Base-by-base conservation (phyloP, 2,329 filamentous ascomycete species). In the Arthrobotrys sphaeroides region DNA sequence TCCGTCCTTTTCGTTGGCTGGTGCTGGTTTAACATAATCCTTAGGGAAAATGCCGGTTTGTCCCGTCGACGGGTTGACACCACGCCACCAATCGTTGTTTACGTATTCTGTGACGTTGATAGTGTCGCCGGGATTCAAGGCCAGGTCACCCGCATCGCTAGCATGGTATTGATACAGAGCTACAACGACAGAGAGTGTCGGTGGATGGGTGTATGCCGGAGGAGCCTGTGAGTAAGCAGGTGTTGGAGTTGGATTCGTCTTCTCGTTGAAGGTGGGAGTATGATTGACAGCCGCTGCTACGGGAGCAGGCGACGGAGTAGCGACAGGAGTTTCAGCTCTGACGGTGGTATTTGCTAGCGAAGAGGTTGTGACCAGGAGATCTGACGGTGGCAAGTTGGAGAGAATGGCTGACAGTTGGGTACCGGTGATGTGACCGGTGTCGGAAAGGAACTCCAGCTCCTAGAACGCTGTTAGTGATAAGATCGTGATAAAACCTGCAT, bases 51-150 rank as follows among this genome's bases (percentile, higher is more conserved):
- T 97, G 80, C 94, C 94, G 84, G 96, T 92, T 78, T 88, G 84
- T 67, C 90, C 90, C 6, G 93, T 96, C 62, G 93, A 89, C 80
- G 90, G 85, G 83, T 96, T 97, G 79, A 88, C 88, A 79, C 94
- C 94, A 86, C 93, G 90, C 93, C 93, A 97, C 94, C 94, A 98
- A 83, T 98, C 94, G 77, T 90, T 89, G 83, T 98, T 98, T 90
- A 97, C 95, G 85, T 96, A 94, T 84, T 97, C 92, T 78, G 89
- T 88, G 20, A 98, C 91, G 73, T 88, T 87, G 79, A 98, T 86
- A 78, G 87, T 86, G 84, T 98, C 94, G 81, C 94, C 90, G 77
- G 90, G 89, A 81, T 92, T 88, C 73, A 98, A 88, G 1, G 88
- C 88, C 77, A 96, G 86, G 82, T 98, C 94, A 73, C 93, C 92